phyloP scores from a whole-genome alignment of 371 early-diverging fungal species.

The Mortierella sp. region DNA sequence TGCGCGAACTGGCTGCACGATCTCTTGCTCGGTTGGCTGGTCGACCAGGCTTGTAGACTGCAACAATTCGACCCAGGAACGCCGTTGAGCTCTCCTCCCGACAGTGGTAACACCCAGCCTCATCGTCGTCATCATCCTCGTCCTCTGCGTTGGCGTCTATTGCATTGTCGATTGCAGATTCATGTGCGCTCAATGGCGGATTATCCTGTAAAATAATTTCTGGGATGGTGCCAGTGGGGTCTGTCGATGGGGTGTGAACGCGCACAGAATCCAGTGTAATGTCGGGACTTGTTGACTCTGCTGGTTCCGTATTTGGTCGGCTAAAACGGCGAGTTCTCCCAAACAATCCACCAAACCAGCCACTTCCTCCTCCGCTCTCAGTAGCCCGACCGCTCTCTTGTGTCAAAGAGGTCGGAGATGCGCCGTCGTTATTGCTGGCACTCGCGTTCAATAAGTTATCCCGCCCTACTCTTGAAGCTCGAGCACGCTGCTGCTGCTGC shows the following conservation, averaged over 20 bases:
- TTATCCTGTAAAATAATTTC: neutral
- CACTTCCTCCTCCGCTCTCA: neutral
- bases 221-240: neutral
- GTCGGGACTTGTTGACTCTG: neutral
- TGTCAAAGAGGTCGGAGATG: neutral
- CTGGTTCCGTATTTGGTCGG: neutral
- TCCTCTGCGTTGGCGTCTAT: neutral
- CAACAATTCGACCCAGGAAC: slow-evolving; percentile 34
- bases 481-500: slow-evolving; percentile 1
- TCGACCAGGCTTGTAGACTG: slow-evolving; percentile 39
- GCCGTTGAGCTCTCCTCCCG: slow-evolving; percentile 37
- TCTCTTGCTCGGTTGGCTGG: slow-evolving; percentile 45
- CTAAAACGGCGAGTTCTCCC: neutral
- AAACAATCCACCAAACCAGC: slow-evolving; percentile 24
- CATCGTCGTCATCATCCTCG: slow-evolving; percentile 29
- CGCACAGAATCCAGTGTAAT: neutral
- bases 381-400: neutral
- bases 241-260: neutral
- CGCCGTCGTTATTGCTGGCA: neutral
- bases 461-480: neutral
- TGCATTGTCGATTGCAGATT: neutral
- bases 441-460: neutral
- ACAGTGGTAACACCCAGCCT: slow-evolving; percentile 39
- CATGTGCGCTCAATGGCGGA: neutral
- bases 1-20: slow-evolving; percentile 31